phyloP scores from a whole-genome alignment of 345 rosid genomes.

The Corymbia maculata region DNA sequence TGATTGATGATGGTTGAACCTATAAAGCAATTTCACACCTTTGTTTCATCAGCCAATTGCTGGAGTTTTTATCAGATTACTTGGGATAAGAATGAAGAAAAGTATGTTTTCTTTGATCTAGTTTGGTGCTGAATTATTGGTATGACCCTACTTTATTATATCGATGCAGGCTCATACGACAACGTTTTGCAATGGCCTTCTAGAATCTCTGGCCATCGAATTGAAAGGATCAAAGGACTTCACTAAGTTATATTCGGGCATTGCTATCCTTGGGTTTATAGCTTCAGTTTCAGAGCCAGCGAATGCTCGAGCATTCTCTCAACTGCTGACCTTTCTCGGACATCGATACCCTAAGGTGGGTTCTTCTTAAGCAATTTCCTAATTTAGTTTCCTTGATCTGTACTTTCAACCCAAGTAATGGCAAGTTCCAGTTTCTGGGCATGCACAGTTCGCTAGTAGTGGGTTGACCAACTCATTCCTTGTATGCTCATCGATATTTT shows the following conservation, averaged over 20 bases:
- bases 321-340: conserved; percentile 55
- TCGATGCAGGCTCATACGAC: conserved; percentile 37
- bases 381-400: not conserved
- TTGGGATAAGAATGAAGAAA: not conserved
- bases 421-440: not conserved
- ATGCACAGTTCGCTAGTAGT: not conserved
- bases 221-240: conserved; percentile 68
- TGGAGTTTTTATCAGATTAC: not conserved
- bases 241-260: conserved; percentile 60
- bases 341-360: conserved; percentile 83
- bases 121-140: not conserved
- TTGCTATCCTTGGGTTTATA: conserved; percentile 68
- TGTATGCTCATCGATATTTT: not conserved
- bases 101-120: not conserved
- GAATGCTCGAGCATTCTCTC: conserved; percentile 46
- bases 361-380: not conserved
- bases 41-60: not conserved
- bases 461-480: not conserved
- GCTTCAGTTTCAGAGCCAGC: conserved; percentile 48
- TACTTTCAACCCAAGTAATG: not conserved
- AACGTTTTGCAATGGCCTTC: conserved; percentile 37
- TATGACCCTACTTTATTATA: not conserved
- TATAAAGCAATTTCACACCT: not conserved
- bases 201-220: conserved; percentile 70
- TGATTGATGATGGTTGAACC: not conserved